A percentile compares a stretch with the other conserved stretches of the same genome.
phyloP scores from a whole-genome alignment of 768 basidiomycete genomes.

The Macrolepiota dolichaula region DNA sequence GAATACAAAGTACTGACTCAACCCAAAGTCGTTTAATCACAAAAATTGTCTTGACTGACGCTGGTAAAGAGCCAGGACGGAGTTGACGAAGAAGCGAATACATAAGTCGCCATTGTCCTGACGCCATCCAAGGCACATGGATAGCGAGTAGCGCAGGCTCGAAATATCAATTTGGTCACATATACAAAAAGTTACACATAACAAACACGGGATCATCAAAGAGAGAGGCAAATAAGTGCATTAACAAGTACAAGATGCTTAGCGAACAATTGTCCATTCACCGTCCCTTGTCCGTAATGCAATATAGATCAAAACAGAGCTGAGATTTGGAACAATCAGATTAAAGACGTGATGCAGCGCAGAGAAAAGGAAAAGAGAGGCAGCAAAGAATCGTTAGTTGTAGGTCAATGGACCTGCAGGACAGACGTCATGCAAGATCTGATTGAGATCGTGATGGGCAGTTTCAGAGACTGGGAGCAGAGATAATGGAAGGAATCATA shows the following conservation, averaged over 20 bases:
- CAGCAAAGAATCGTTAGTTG: not conserved
- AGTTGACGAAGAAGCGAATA: too few species aligned
- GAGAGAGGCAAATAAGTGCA: slow-evolving; percentile 17
- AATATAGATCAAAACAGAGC: slow-evolving; percentile 13
- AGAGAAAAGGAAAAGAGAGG: not conserved
- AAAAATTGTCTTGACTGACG: too few species aligned
- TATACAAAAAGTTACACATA: slow-evolving; percentile 31
- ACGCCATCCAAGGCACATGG: too few species aligned
- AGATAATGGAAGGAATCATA: not conserved
- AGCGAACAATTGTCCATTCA: slow-evolving; percentile 47
- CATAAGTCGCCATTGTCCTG: too few species aligned
- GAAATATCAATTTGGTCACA: slow-evolving; percentile 1
- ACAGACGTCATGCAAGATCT: not conserved
- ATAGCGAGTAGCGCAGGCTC: not conserved
- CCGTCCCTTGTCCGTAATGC: slow-evolving; percentile 43
- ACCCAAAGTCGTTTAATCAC: too few species aligned
- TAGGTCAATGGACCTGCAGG: not conserved
- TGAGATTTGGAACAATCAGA: slow-evolving; percentile 5
- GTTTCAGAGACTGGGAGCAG: too few species aligned
- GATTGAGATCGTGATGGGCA: not conserved
- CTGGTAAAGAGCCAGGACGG: too few species aligned
- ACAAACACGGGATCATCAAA: slow-evolving; percentile 11
- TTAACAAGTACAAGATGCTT: slow-evolving; percentile 41
- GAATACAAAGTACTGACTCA: too few species aligned
- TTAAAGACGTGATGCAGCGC: not conserved